phyloP scores from a whole-genome alignment of 1,284 basidiomycete species.

The Pseudozyma sp. region DNA sequence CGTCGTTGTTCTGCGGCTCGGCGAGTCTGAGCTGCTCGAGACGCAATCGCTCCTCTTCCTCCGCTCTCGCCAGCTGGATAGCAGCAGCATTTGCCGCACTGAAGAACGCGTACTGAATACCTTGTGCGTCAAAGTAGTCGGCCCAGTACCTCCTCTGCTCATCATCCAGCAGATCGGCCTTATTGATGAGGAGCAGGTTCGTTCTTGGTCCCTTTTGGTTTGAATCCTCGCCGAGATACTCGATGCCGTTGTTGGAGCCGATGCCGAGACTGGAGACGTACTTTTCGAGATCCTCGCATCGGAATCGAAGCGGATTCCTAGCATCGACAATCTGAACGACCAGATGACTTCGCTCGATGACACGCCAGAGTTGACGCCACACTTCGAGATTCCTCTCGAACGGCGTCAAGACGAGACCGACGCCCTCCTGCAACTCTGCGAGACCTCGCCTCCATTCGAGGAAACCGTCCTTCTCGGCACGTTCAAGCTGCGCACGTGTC shows the following conservation, averaged over 20 bases:
- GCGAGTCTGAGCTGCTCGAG: conserved; percentile 62
- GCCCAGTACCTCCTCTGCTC: conserved; percentile 87
- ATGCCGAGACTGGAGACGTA: conserved; percentile 70
- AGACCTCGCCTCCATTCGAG: conserved; percentile 67
- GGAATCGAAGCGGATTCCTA: conserved; percentile 66
- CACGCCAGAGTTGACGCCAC: conserved; percentile 68
- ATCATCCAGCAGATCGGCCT: conserved; percentile 89
- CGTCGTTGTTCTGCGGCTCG: conserved; percentile 57
- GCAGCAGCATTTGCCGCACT: conserved; percentile 91
- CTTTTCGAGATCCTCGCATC: conserved; percentile 67
- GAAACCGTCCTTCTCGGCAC: conserved; percentile 66
- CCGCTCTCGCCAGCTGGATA: conserved; percentile 72
- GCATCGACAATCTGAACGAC: conserved; percentile 69
- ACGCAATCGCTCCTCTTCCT: conserved; percentile 72
- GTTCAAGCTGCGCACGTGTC: conserved; percentile 64
- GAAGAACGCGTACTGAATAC: conserved; percentile 91
- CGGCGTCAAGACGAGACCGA: conserved; percentile 67
- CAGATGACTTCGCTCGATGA: conserved; percentile 66
- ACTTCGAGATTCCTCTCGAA: conserved; percentile 69
- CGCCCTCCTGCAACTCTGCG: conserved; percentile 66
- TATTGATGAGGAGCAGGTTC: conserved; percentile 91
- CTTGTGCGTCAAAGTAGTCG: conserved; percentile 87
- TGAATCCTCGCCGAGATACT: conserved; percentile 84
- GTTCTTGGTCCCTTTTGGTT: conserved; percentile 75
- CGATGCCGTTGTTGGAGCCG: conserved; percentile 89